Base-by-base conservation (phyloP, 257 asterid genomes). In the Fraxinus excelsior region DNA sequence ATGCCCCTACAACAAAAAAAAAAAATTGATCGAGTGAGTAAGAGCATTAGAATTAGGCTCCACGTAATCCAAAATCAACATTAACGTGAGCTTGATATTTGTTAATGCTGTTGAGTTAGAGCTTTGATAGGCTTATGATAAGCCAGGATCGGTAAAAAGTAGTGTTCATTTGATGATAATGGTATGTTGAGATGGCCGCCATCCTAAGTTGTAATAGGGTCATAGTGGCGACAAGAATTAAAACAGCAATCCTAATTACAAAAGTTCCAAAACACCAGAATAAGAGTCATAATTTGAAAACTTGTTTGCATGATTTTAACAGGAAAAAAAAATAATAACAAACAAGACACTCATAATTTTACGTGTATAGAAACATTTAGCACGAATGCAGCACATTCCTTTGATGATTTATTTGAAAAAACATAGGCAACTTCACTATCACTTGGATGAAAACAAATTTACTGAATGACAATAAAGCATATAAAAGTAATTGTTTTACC, bases 251-350 rank as follows among this genome's bases (percentile, higher is more conserved):
- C 40, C 35, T 65, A 42, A 64, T 58, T 58, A 13, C 32, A 2
- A 42, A 76, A 73, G 62, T 77, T 74, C 62, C 60, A 80, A 74
- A 68, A 62, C 62, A 74, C 34, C 65, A 72, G 21, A 46, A 46
- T 46, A 46, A 16, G n/a, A 46, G n/a, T 46, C 58, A 46, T 46
- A 14, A 46, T 46, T 46, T 46, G 58, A 46, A 16, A 46, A 46
- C 58, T 46, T 46, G 58, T 46, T 46, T 46, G 21, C 5, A 46
- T 14, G 7, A 46, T 46, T 46, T 16, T 14, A 46, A 46, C 21
- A 16, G 58, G 1, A 18, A 16, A 42, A 42, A 42, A 40, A 40
- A 40, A 9, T 40, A 40, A 40, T 46, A 3, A 14, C 7, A 16
- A 4, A 46, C 6, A 14, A 2, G 56, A 46, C 21, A 16, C 21